Percentiles rank a stretch among this genome's conserved stretches.
Evolutionary conservation across 2,329 filamentous ascomycete species (phyloP).

Genomic region (Aspergillus melleus): DNA sequence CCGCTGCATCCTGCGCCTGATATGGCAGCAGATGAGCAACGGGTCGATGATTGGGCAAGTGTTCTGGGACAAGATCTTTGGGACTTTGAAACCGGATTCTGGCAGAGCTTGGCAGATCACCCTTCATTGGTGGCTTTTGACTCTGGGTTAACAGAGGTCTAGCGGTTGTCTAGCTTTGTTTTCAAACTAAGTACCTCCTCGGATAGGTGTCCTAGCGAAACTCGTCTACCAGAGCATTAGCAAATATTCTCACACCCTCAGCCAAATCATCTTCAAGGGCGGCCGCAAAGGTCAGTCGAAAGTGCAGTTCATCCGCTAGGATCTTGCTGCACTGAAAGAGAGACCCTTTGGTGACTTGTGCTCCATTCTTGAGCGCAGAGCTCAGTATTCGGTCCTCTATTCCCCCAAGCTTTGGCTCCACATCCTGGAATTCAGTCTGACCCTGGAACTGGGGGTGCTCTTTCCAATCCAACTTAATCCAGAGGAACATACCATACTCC

Average conservation of each 20-base stretch:
- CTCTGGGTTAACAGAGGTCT: background rate
- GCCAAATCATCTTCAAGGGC: background rate
- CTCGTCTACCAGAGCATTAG: background rate
- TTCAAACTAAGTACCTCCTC: background rate
- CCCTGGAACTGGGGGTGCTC: background rate
- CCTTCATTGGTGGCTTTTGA: conserved; percentile 16
- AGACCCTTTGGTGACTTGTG: background rate
- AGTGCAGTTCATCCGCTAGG: background rate
- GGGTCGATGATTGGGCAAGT: conserved; percentile 24
- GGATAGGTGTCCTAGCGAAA: background rate
- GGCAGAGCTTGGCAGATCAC: conserved; percentile 29
- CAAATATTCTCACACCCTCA: background rate
- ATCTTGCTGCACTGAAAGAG: background rate
- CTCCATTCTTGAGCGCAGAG: background rate
- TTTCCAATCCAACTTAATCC: background rate
- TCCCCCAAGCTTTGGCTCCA: background rate
- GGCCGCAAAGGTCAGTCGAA: background rate
- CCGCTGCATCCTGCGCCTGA: background rate
- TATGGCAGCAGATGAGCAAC: conserved; percentile 17
- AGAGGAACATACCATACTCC: background rate
- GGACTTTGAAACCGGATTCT: conserved; percentile 30
- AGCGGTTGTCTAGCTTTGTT: background rate
- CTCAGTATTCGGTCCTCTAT: background rate
- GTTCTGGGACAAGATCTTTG: conserved; percentile 24
- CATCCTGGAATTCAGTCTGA: background rate